phyloP scores from a whole-genome alignment of 2,329 filamentous ascomycete species.

The Nothophaeocryptopus gaeumannii region DNA sequence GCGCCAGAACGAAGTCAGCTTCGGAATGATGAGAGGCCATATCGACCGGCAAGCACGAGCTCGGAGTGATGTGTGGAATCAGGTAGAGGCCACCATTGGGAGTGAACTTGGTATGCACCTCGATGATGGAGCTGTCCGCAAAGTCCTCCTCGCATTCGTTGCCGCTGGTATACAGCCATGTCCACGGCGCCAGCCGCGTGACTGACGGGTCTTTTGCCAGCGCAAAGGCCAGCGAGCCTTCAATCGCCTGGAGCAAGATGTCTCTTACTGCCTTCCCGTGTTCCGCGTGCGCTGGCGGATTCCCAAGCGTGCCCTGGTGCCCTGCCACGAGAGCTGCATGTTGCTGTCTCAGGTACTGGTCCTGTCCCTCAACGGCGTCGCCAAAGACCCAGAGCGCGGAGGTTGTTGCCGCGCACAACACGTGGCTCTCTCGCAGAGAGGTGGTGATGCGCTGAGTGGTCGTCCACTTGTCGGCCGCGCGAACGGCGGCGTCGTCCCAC shows the following conservation, averaged over 20 bases:
- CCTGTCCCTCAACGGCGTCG: slow-evolving; percentile 1
- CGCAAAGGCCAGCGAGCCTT: slow-evolving; percentile 18
- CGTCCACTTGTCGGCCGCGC: slow-evolving; percentile 1
- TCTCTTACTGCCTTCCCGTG: slow-evolving; percentile 12
- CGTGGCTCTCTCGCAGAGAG: slow-evolving; percentile 17
- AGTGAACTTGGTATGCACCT: slow-evolving; percentile 15
- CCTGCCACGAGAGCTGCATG: slow-evolving; percentile 1
- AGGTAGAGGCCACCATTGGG: slow-evolving; percentile 16
- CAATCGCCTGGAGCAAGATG: slow-evolving; percentile 26
- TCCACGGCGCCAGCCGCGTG: slow-evolving; percentile 22
- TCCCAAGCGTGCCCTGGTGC: slow-evolving; percentile 4
- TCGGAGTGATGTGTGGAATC: slow-evolving; percentile 11
- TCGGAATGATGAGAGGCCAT: background rate
- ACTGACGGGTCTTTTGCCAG: slow-evolving; percentile 13
- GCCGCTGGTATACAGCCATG: slow-evolving; percentile 16
- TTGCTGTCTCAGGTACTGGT: background rate
- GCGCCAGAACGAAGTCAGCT: slow-evolving; percentile 15
- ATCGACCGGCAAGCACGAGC: slow-evolving; percentile 8
- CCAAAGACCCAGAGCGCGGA: slow-evolving; percentile 21
- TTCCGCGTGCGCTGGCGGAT: background rate
- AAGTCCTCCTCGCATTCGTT: slow-evolving; percentile 1
- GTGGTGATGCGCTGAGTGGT: slow-evolving; percentile 9
- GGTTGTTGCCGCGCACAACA: slow-evolving; percentile 17
- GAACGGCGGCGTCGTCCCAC: slow-evolving; percentile 2
- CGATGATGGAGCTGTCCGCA: slow-evolving; percentile 12